A percentile compares a stretch with the other conserved stretches of the same genome.
Conservation (phyloP, 495 filamentous ascomycete genomes). For the Penicillium fimorum region DNA sequence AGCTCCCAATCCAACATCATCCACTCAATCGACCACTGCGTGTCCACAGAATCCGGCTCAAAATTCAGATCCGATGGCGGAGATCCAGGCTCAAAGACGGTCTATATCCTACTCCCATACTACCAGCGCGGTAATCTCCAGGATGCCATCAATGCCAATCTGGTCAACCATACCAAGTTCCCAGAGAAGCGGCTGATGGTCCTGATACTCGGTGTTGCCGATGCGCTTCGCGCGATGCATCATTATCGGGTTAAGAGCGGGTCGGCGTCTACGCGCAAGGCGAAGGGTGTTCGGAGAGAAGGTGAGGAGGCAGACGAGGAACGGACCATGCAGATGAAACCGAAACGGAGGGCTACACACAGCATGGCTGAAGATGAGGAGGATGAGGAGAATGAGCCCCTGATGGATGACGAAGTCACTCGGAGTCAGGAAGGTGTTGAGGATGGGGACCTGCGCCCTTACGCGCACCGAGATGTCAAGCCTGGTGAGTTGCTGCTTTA, state of each 20-base stretch:
- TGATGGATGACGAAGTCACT: constrained; percentile 83
- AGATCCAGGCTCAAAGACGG: constrained; percentile 75
- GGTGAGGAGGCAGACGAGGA: constrained; percentile 62
- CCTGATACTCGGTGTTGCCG: constrained; percentile 87
- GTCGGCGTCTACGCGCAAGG: constrained; percentile 53
- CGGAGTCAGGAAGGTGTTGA: constrained; percentile 66
- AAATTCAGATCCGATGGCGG: constrained; percentile 58
- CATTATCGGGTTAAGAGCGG: constrained; percentile 69
- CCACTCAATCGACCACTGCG: constrained; percentile 80
- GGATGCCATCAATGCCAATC: constrained; percentile 96
- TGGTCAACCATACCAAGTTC: constrained; percentile 94
- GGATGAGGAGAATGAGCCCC: constrained; percentile 71
- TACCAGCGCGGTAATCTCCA: constrained; percentile 93
- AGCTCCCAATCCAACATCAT: constrained; percentile 81
- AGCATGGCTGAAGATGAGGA: constrained; percentile 49
- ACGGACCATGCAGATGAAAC: constrained; percentile 52
- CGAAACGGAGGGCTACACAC: constrained; percentile 47
- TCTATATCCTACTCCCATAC: constrained; percentile 94
- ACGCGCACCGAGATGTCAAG: constrained; percentile 96
- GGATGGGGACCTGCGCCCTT: constrained; percentile 71
- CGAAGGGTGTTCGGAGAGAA: constrained; percentile 58
- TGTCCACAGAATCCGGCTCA: constrained; percentile 58
- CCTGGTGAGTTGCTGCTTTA: constrained; percentile 59
- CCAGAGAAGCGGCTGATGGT: constrained; percentile 86
- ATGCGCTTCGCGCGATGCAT: constrained; percentile 86